Percentiles rank a stretch among this genome's conserved stretches.
Evolutionary conservation across 768 basidiomycete species (phyloP).

Genomic region (Termitomyces sp.): DNA sequence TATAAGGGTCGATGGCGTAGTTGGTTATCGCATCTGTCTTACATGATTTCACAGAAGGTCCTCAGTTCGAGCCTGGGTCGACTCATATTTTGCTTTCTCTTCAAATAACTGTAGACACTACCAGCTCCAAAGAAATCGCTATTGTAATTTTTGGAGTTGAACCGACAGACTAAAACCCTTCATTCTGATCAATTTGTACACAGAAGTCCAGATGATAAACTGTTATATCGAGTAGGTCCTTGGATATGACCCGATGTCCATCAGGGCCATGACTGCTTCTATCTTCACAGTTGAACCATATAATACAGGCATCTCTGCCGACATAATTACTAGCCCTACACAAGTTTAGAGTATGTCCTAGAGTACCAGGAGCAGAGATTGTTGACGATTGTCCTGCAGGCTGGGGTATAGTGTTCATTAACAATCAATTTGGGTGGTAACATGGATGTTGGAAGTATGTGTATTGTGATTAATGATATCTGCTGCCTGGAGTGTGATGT

Average conservation of each 20-base stretch:
- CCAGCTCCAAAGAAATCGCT: too few species aligned
- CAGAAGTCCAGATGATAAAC: too few species aligned
- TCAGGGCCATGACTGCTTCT: too few species aligned
- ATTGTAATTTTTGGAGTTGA: too few species aligned
- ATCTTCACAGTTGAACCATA: constrained; percentile 18
- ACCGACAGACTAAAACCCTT: too few species aligned
- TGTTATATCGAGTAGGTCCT: too few species aligned
- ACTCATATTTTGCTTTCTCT: too few species aligned
- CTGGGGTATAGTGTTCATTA: neutral
- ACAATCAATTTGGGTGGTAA: constrained; percentile 2
- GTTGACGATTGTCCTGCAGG: constrained; percentile 8
- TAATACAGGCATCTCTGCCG: constrained; percentile 69
- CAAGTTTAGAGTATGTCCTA: constrained; percentile 14
- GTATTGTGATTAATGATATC: constrained; percentile 5
- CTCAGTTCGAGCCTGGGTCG: too few species aligned
- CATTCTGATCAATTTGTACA: too few species aligned
- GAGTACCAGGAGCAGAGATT: constrained; percentile 5
- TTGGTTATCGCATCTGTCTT: constrained; percentile 82
- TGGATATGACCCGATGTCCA: too few species aligned
- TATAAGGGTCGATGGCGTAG: constrained; percentile 57
- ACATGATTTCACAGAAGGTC: too few species aligned
- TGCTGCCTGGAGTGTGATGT: constrained; percentile 6
- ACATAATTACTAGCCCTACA: constrained; percentile 67
- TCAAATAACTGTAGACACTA: too few species aligned
- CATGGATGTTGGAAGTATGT: constrained; percentile 12